Evolutionary conservation across 2,329 filamentous ascomycete genomes (phyloP), one percentile per base, ranked within the genome.

Genomic region (Fusarium incarnatum): DNA sequence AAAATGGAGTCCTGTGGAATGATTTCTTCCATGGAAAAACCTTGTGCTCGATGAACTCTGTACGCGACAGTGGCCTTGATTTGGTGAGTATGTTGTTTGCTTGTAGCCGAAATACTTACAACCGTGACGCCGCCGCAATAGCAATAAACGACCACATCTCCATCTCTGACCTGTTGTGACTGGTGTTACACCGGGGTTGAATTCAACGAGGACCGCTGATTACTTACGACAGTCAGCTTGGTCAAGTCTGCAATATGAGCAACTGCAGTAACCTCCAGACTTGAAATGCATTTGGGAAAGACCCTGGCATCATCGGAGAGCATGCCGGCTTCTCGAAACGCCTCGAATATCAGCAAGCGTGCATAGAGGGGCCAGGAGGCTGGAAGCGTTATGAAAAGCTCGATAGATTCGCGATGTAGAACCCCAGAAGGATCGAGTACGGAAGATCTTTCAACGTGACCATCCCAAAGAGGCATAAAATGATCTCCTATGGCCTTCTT

Each of bases 181-280:
- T 8, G n/a, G 9, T n/a, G 6, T n/a, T 37, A 0, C 23, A 16
- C 49, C 32, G 42, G 42, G 32, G 16, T 8, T 27, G 22, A 10
- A 15, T 11, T 18, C 4, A n/a, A 23, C 3, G 2, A 13, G 23
- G 9, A 4, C 16, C 12, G 6, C 11, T 15, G 23, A 27, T 13
- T 13, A 28, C 30, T 23, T 28, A 49, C 53, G 12, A 13, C 8
- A 18, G 8, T 16, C 30, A 6, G 28, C 12, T 5, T 34, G 8
- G 2, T n/a, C 9, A 50, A 6, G 30, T 13, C 12, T 5, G 28
- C 6, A 2, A 53, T 5, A 5, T 53, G 8, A 1, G 27, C 28
- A 23, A 58, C n/a, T 9, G 59, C 41, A 6, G 62, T 16, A 11
- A 40, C 52, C 13, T 63, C 52, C 10, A 60, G 12, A 6, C 56